Evolutionary conservation across 345 rosid genomes (phyloP), one percentile per base, ranked within the genome.

Genomic region (Euclidium syriacum): DNA sequence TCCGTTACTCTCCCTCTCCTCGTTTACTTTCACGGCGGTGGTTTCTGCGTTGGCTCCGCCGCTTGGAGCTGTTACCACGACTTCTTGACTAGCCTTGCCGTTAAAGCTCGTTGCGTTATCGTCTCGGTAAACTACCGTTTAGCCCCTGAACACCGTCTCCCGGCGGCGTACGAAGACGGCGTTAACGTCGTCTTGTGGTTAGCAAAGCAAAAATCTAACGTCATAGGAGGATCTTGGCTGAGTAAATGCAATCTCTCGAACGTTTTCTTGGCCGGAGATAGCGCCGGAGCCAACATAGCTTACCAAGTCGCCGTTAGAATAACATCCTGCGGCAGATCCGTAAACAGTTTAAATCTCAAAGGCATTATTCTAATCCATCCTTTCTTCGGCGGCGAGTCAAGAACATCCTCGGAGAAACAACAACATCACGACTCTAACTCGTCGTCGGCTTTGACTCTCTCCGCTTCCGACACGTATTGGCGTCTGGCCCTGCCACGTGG

Each of bases 391-490:
- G 75, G 80, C 3, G 85, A 84, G 40, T 51, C 71, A n/a, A 75
- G 89, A 58, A 85, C 79, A 0, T 47, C 34, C 35, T 83, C 94
- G 6, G 97, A 90, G 67, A 83, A 61, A 44, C 62, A 48, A 18
- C 14, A 16, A n/a, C 50, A 52, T n/a, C 52, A 72, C 35, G 15
- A 73, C 52, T 54, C 73, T 52, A 57, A 58, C 29, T 80, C 79
- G 26, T 53, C 73, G 8, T 86, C 96, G 0, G 87, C 86, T 0
- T 73, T 91, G 19, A 83, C 79, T 53, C 75, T 86, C 36, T 56
- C 82, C 0, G 77, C 80, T 39, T 85, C 88, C 0, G 95, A 91
- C 66, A 58, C 90, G 0, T 91, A 84, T 40, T 91, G 98, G 98
- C 80, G 95, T 16, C 43, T 88, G 8, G 83, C 96, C 2, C 65